These are phyloP conservation scores for Pseudocercospora macadamiae DNA, from an alignment of 2,329 filamentous ascomycete genomes.

Conservation along the genomic window DNA sequence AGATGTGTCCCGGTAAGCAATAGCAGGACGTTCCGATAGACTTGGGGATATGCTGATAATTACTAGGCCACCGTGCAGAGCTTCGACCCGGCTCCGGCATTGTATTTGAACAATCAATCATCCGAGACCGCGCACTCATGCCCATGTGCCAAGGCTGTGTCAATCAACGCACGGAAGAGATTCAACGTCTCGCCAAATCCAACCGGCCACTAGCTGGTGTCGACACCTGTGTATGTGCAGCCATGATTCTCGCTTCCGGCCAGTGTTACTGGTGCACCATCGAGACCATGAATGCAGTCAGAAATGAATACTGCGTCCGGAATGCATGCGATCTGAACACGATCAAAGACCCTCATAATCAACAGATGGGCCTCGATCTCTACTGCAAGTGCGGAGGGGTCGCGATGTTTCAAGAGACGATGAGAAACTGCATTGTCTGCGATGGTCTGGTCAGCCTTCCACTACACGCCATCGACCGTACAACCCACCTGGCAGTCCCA, in stretches of 20 bases:
- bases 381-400: no score
- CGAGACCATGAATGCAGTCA: background rate
- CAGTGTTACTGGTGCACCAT: background rate
- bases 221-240: background rate
- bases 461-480: background rate
- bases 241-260: background rate
- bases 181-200: background rate
- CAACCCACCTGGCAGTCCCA: background rate
- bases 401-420: no score
- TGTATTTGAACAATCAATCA: background rate
- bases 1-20: background rate
- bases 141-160: background rate
- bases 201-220: background rate
- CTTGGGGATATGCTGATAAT: background rate
- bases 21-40: background rate
- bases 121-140: constrained; percentile 1
- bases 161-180: background rate
- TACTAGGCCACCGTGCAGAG: background rate
- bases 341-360: no score
- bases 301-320: background rate
- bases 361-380: no score
- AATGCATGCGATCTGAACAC: no score
- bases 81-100: background rate
- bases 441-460: background rate
- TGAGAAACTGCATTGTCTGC: background rate